Evolutionary conservation across 208 protist genomes (phyloP), one percentile per base, ranked within the genome.

Genomic region (Herpetomonas samuelpessoai): DNA sequence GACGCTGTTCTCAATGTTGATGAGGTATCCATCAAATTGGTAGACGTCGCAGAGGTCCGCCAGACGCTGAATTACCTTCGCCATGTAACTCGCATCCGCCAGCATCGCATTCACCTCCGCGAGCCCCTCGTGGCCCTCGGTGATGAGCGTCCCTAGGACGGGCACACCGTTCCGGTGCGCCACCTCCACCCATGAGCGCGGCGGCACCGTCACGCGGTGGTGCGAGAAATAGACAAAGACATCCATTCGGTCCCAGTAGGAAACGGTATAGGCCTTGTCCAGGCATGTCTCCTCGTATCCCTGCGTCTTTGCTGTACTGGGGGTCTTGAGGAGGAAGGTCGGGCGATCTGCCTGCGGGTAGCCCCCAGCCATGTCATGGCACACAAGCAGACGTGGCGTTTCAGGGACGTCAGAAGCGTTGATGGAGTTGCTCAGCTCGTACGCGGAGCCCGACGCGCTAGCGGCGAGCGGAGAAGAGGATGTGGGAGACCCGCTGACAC

Each of bases 201-300:
- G 94, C 14, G 93, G 93, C 24, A 97, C 71, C 1, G 74, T 76
- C 21, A 97, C 69, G 51, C 84, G 76, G 47, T 87, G 52, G 67
- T 97, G 92, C 1, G 83, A 79, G 57, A 97, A 97, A 69, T 97
- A 96, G 0, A 96, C 84, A 62, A 95, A 96, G 28, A 60, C 74
- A 63, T 97, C 90, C 41, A 77, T 57, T 24, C 76, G 57, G 50
- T 79, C 55, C 89, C 86, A 96, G 66, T 92, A 85, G 55, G 57
- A 56, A 12, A 91, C 73, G 29, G 71, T 81, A 74, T 95, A 92
- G 26, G 68, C 58, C 9, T 30, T 41, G 38, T 85, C 66, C 21
- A 81, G 63, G 22, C 57, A 52, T 9, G 48, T n/a, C 14, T 53
- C 27, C 39, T 39, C 47, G 26, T 41, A 41, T 3, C 18, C 18